Evolutionary conservation across 352 stramenopile species (phyloP).

Genomic region (Pythium phragmiticola): DNA sequence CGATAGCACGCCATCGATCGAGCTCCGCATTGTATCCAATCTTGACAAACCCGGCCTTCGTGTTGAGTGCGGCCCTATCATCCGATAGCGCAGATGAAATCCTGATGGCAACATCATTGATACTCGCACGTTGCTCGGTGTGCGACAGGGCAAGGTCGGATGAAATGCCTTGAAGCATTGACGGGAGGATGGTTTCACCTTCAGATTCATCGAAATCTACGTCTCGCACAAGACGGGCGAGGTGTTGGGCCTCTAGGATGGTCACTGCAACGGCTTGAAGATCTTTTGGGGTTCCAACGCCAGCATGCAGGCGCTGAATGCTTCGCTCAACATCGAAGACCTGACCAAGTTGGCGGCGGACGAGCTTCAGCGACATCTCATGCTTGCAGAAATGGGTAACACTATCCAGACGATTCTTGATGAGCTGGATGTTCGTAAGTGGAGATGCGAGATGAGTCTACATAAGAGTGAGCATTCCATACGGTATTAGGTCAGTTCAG

Average conservation of each 20-base stretch:
- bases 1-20: conserved; percentile 56
- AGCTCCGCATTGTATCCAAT: conserved; percentile 55
- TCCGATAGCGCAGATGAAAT: conserved; percentile 65
- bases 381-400: conserved; percentile 52
- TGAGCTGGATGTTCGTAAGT: conserved; percentile 52
- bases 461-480: background rate
- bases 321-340: conserved; percentile 76
- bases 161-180: conserved; percentile 5
- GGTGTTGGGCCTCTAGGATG: conserved; percentile 44
- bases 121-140: background rate
- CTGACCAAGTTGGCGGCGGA: conserved; percentile 50
- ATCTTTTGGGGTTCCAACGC: conserved; percentile 63
- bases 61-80: conserved; percentile 59
- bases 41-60: conserved; percentile 56
- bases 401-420: conserved; percentile 49
- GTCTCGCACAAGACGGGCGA: conserved; percentile 20
- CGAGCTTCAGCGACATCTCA: conserved; percentile 46
- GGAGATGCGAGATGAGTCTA: conserved; percentile 67
- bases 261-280: conserved; percentile 65
- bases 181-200: conserved; percentile 8
- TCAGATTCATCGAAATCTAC: conserved; percentile 30
- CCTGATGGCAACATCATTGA: conserved; percentile 27
- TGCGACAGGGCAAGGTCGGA: background rate
- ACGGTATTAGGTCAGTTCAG: background rate
- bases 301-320: conserved; percentile 60